Base-by-base conservation (phyloP, 495 filamentous ascomycete species). In the Usnea hakonensis region DNA sequence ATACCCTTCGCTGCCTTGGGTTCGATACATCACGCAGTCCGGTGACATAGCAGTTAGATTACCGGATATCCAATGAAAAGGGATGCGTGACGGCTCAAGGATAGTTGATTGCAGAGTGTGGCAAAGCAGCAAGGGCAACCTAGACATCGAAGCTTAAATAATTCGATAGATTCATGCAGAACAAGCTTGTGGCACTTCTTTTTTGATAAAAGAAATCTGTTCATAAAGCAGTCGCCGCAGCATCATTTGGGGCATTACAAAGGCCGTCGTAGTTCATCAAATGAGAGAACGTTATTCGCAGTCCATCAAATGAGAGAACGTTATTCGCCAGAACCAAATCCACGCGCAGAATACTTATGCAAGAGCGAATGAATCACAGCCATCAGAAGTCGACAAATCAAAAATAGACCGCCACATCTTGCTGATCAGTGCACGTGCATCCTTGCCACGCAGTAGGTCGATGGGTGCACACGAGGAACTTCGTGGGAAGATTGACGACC, bases 1-100 rank as follows among this genome's bases (percentile, higher is more conserved):
- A 89, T 97, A 98, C 72, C 91, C 92, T 14, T 96, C 91, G n/a
- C 79, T 99, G 48, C 94, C 94, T 23, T 99, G 94, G 94, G 94
- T 99, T 19, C 83, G 94, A 67, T 99, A 99, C 75, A 99, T 99
- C 69, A 97, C 92, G 54, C 92, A 96, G 74, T 94, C 89, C 10
- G 92, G 92, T 59, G 92, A 97, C 67, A 97, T 97, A 71, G 90
- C 92, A 16, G 91, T 97, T 62, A 82, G 92, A 60, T 80, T 97
- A 71, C 92, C 92, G 35, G 92, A 96, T 73, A 89, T 88, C 62
- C 83, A 87, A 79, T 89, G 77, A 86, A 68, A 10, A 19, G 23
- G 19, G 52, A 30, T 35, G 43, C 28, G 28, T 60, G 58, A 33
- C 44, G n/a, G 23, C 30, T 38, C 44, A 56, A 60, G 70, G 50